phyloP scores from a whole-genome alignment of 2,329 filamentous ascomycete genomes.

The Colletotrichum shisoi region DNA sequence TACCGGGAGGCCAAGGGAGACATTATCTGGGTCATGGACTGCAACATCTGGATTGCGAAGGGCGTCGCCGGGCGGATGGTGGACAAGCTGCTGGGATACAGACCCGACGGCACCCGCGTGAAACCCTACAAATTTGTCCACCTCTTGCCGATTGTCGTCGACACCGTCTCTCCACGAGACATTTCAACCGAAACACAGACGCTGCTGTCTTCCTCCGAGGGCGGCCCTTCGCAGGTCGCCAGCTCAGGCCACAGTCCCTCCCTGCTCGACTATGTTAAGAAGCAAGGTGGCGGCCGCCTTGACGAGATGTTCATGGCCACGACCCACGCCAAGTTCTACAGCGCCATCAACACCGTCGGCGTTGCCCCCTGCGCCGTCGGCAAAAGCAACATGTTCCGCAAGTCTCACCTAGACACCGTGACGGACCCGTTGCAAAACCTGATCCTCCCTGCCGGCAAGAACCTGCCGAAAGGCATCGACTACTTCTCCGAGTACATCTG shows the following conservation, averaged over 20 bases:
- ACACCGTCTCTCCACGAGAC: slow-evolving; percentile 59
- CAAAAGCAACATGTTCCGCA: slow-evolving; percentile 98
- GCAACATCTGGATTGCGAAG: slow-evolving; percentile 89
- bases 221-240: slow-evolving; percentile 43
- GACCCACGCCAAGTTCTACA: slow-evolving; percentile 96
- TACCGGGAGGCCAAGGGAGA: slow-evolving; percentile 89
- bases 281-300: slow-evolving; percentile 76
- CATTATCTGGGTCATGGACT: slow-evolving; percentile 93
- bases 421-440: slow-evolving; percentile 61
- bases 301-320: slow-evolving; percentile 96
- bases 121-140: slow-evolving; percentile 90
- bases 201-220: slow-evolving; percentile 49
- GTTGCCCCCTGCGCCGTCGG: slow-evolving; percentile 93
- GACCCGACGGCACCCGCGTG: slow-evolving; percentile 55
- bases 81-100: slow-evolving; percentile 79
- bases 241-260: slow-evolving; percentile 28
- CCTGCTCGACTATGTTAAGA: slow-evolving; percentile 46
- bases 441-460: slow-evolving; percentile 50
- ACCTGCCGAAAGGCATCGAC: slow-evolving; percentile 75
- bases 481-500: slow-evolving; percentile 96
- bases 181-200: slow-evolving; percentile 44
- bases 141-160: slow-evolving; percentile 88
- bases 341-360: slow-evolving; percentile 91
- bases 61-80: slow-evolving; percentile 88
- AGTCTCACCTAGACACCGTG: slow-evolving; percentile 82